Evolutionary conservation across 2,329 filamentous ascomycete genomes (phyloP).

Genomic region (Metarhizium guizhouense): DNA sequence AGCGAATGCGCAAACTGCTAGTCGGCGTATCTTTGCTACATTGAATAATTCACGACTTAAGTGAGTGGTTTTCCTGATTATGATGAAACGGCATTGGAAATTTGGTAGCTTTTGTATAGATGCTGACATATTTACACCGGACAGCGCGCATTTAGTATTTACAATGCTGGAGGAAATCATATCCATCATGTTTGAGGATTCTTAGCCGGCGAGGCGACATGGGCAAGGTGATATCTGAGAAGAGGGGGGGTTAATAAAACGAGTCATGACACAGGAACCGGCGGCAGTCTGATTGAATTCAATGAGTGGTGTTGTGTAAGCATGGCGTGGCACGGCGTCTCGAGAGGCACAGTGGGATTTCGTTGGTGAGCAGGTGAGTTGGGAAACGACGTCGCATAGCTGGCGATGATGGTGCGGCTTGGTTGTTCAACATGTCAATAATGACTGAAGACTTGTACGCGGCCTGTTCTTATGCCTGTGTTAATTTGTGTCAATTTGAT

Average conservation of each 20-base stretch:
- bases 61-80: slow-evolving; percentile 36
- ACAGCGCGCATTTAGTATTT: slow-evolving; percentile 58
- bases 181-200: slow-evolving; percentile 50
- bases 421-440: too few relatives aligned
- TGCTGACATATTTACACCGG: slow-evolving; percentile 11
- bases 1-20: slow-evolving; percentile 83
- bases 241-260: background rate
- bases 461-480: too few relatives aligned
- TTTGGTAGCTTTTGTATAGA: background rate
- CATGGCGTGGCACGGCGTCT: slow-evolving; percentile 5
- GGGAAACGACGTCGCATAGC: background rate
- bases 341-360: background rate
- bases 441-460: too few relatives aligned
- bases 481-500: too few relatives aligned
- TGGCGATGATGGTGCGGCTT: background rate
- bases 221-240: too few relatives aligned
- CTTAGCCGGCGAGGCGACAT: background rate
- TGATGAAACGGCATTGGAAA: background rate
- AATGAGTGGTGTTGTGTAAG: background rate
- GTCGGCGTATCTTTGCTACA: slow-evolving; percentile 78
- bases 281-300: background rate
- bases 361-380: background rate
- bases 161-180: slow-evolving; percentile 64
- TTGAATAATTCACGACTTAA: slow-evolving; percentile 88
- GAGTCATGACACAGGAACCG: background rate